Evolutionary conservation across 441 rosid genomes (phyloP), one percentile per base, ranked within the genome.

Genomic region (Erodium texanum): DNA sequence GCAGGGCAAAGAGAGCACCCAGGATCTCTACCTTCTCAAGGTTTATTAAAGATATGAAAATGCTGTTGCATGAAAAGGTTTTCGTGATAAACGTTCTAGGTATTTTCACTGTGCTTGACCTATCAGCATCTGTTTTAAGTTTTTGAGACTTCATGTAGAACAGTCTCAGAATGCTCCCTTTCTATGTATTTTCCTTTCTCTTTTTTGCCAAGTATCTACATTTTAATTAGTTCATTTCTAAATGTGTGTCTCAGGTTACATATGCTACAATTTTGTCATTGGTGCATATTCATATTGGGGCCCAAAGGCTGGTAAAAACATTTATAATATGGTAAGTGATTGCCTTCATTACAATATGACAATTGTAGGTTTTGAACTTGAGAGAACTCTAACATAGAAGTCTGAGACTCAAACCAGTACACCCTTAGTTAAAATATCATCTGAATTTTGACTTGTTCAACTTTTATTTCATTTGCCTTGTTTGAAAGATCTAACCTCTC

Each of bases 231-330:
- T 36, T 58, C 24, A 36, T 58, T 52, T 59, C 52, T 22, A n/a
- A 62, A 45, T 67, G 36, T n/a, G 29, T 16, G 27, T 71, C 78
- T 69, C 83, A 93, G 99, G 99, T 59, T 85, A 88, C 76, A 76
- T 89, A 63, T 86, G 85, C 29, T 93, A 93, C 87, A 93, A 77
- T 80, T 93, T 91, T 52, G 99, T 93, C 73, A 54, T 93, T 56
- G 97, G 99, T 45, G 97, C 99, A 66, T 93, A 93, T 81, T 91
- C 97, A 6, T 93, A 89, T 73, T 93, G 97, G 97, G 96, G 97
- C 5, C 99, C 97, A 54, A 93, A 93, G 80, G 99, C 97, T 76
- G 99, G 96, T 66, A 75, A 87, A 61, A 85, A 78, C 76, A 91
- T 93, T 56, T 93, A 91, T 79, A 83, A 93, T 38, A 86, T 88